Evolutionary conservation across 169 alveolate genomes (phyloP).

Genomic region (Perkinsus olseni): DNA sequence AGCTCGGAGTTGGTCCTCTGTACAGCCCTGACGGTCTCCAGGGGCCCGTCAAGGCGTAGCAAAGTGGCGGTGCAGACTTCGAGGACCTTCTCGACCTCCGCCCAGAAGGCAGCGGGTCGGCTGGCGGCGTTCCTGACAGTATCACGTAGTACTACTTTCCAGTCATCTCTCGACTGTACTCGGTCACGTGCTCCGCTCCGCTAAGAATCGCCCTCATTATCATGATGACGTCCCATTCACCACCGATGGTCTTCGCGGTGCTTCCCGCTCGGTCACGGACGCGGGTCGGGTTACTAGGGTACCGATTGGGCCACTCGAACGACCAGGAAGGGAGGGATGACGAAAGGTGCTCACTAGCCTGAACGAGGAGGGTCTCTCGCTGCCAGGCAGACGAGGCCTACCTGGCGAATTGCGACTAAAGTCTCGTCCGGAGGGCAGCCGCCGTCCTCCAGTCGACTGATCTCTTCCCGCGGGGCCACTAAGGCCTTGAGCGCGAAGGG

Average conservation of each 20-base stretch:
- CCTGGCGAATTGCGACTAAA: neutral
- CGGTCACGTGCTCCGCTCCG: neutral
- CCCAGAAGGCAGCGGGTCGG: neutral
- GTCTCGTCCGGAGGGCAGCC: neutral
- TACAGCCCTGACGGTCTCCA: neutral
- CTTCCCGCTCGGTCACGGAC: neutral
- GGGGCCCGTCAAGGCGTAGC: neutral
- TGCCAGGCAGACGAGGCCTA: neutral
- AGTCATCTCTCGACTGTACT: neutral
- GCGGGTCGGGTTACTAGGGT: neutral
- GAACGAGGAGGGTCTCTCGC: neutral
- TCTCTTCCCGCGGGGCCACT: neutral
- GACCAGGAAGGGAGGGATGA: neutral
- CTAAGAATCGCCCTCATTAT: neutral
- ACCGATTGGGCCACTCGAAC: neutral
- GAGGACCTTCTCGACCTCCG: neutral
- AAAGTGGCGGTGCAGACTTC: neutral
- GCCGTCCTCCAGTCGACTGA: neutral
- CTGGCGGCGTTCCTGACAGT: neutral
- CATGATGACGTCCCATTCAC: neutral
- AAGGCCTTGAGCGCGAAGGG: neutral
- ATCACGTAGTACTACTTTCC: no score
- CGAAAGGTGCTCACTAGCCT: neutral
- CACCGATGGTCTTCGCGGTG: neutral
- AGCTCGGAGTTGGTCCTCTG: neutral